Percentiles rank a stretch among this genome's conserved stretches.
Conservation (phyloP, 805 yeast genomes). For the Starmerella floris region DNA sequence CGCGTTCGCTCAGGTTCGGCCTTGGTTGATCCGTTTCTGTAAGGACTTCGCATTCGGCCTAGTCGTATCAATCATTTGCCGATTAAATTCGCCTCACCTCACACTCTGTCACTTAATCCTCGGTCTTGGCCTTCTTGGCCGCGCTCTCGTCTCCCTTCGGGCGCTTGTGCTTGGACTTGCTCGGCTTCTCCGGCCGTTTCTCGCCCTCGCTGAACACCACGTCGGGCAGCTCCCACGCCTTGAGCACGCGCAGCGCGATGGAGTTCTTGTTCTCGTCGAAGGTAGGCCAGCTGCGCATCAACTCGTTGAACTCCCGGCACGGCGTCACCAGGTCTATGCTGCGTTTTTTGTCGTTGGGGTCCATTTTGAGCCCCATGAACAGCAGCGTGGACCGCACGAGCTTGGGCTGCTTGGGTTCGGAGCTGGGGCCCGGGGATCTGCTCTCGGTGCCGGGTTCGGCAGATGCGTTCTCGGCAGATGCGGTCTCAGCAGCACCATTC, state of each 20-base stretch:
- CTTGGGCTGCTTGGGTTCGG: slow-evolving; percentile 1
- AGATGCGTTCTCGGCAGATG: slow-evolving; percentile 14
- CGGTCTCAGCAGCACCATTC: slow-evolving; percentile 18
- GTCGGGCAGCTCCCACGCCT: slow-evolving; percentile 62
- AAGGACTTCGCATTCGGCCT: no score
- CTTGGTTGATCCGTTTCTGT: no score
- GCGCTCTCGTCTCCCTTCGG: slow-evolving; percentile 24
- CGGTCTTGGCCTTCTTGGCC: slow-evolving; percentile 7
- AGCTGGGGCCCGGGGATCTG: not conserved
- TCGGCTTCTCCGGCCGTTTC: slow-evolving; percentile 49
- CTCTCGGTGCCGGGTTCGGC: slow-evolving; percentile 12
- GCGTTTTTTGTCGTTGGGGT: slow-evolving; percentile 22
- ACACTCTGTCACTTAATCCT: no score
- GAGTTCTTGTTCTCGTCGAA: slow-evolving; percentile 50
- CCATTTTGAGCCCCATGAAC: slow-evolving; percentile 63
- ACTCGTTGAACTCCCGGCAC: slow-evolving; percentile 72
- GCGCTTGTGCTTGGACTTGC: slow-evolving; percentile 31
- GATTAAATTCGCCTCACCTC: no score
- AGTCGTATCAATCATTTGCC: no score
- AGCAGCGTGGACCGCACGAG: slow-evolving; percentile 43
- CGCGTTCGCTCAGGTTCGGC: no score
- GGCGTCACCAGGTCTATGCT: slow-evolving; percentile 71
- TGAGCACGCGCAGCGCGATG: slow-evolving; percentile 58
- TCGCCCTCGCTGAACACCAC: slow-evolving; percentile 78
- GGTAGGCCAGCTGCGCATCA: slow-evolving; percentile 61